phyloP scores from a whole-genome alignment of 345 rosid genomes.

The Populus ilicifolia region DNA sequence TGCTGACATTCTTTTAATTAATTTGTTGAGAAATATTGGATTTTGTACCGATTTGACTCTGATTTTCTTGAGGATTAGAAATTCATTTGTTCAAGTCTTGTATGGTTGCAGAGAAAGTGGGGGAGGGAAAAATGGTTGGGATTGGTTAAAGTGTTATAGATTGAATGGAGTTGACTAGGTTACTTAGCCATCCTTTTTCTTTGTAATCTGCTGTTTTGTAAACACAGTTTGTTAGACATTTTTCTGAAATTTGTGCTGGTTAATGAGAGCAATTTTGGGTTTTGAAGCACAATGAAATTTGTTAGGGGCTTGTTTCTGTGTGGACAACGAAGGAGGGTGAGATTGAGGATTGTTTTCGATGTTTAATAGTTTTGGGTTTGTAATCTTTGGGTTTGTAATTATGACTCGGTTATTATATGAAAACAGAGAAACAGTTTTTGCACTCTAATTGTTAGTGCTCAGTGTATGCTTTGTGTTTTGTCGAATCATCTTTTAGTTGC shows the following conservation, averaged over 20 bases:
- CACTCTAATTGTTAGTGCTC: not conserved
- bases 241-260: not conserved
- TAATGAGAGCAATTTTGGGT: not conserved
- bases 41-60: constrained; percentile 13
- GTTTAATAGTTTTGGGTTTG: not conserved
- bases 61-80: not conserved
- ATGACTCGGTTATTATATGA: not conserved
- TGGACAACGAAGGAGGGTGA: not conserved
- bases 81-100: not conserved
- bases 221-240: not conserved
- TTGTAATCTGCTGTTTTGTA: not conserved
- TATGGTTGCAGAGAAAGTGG: constrained; percentile 13
- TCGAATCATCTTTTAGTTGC: not conserved
- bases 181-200: too few relatives aligned
- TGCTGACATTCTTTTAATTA: not conserved
- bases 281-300: not conserved
- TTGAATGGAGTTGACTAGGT: not conserved
- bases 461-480: not conserved
- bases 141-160: not conserved
- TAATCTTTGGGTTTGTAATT: not conserved
- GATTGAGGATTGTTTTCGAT: not conserved
- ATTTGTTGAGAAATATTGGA: not conserved
- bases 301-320: not conserved
- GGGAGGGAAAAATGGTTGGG: not conserved
- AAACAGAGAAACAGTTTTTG: not conserved